These are phyloP conservation scores for Colletotrichum acutatum DNA, from an alignment of 2,329 filamentous ascomycete genomes.

Conservation along the genomic window DNA sequence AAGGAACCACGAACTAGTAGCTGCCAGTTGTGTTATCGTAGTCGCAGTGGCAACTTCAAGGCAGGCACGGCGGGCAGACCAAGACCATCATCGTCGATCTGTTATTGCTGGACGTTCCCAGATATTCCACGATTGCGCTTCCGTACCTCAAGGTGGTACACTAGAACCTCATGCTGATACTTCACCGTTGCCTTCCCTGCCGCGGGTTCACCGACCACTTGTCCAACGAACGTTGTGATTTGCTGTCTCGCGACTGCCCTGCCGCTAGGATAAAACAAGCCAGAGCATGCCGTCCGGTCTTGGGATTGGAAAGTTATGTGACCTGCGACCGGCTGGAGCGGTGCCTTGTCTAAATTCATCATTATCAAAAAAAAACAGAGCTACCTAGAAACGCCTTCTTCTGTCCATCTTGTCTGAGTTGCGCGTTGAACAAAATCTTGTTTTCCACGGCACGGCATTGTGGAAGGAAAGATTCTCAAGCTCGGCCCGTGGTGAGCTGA, in stretches of 20 bases:
- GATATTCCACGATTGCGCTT: neutral
- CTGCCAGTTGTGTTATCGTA: slow-evolving; percentile 10
- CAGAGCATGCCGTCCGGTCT: neutral
- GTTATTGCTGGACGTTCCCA: slow-evolving; percentile 15
- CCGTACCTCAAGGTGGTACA: slow-evolving; percentile 11
- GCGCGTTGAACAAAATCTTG: neutral
- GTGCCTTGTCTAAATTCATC: neutral
- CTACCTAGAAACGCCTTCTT: neutral
- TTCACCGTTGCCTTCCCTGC: slow-evolving; percentile 8
- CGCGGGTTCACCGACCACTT: neutral
- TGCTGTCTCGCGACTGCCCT: neutral
- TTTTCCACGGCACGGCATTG: neutral
- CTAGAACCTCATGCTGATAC: slow-evolving; percentile 23
- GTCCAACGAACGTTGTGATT: neutral
- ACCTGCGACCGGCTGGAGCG: neutral
- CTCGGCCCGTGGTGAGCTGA: slow-evolving; percentile 21
- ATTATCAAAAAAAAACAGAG: neutral
- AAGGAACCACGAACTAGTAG: neutral
- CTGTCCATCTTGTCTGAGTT: neutral
- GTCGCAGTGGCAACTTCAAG: slow-evolving; percentile 12
- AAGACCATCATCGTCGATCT: slow-evolving; percentile 30
- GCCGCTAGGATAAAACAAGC: neutral
- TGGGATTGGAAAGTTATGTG: neutral
- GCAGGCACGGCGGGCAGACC: neutral
- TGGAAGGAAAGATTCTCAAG: slow-evolving; percentile 7